Evolutionary conservation across 805 yeast species (phyloP), one percentile per base, ranked within the genome.

Genomic region (Priceomyces melissophilus): DNA sequence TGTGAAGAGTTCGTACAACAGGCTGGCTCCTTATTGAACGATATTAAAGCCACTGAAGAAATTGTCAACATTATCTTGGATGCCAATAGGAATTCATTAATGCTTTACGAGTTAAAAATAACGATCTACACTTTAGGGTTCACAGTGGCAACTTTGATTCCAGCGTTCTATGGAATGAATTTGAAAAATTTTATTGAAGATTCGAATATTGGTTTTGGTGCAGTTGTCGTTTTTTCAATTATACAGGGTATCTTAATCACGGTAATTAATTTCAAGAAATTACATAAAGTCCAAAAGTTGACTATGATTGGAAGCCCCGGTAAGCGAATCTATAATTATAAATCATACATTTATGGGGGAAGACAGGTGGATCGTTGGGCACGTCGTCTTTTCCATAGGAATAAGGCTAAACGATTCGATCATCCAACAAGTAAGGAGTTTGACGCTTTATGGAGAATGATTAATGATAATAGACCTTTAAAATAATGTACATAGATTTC

Each of bases 1-100:
- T 84, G 91, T 57, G 96, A 90, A 56, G 97, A 90, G 65, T 81
- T 85, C 50, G 96, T 89, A 5, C 97, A 90, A 60, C 91, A 86
- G 51, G 82, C 95, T 0, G 95, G 87, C 33, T 82, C 91, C 3
- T 66, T 89, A 41, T 78, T 86, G 14, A 82, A 81, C 50, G 95
- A 90, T 56, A 87, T 90, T 51, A 81, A 81, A 55, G 86, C 93
- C 11, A 90, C 97, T 0, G 96, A 89, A 57, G 97, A 90, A 54
- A 87, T 90, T 56, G 90, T 87, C 44, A 89, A 89, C 56, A 89
- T 90, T 53, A 89, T 90, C 45, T 63, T 90, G 40, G 97, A 90
- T 60, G 87, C 96, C 2, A 88, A 88, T 55, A 79, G 97, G 66
- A 90, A 90, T 63, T 79, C 95, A 3, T 67, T 90, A 46, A 87